Conservation (phyloP, 371 early-diverging fungal genomes). For the Mortierella sp. region DNA sequence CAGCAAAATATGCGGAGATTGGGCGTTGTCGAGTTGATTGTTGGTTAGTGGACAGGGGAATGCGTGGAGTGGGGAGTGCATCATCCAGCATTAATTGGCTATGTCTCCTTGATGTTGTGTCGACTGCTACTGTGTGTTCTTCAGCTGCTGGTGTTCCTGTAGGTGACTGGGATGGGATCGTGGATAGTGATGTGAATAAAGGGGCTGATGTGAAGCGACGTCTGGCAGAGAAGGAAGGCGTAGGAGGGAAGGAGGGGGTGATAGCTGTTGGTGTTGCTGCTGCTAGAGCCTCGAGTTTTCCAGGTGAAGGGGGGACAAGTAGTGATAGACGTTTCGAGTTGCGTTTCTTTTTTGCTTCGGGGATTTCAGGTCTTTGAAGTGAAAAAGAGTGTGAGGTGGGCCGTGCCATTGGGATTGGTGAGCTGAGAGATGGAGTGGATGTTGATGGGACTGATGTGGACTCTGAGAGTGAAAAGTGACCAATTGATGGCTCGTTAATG, state of each 20-base stretch:
- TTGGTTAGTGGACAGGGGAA: constrained; percentile 7
- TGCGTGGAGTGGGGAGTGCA: constrained; percentile 32
- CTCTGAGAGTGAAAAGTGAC: constrained; percentile 6
- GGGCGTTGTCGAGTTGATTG: constrained; percentile 37
- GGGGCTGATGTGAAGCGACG: constrained; percentile 41
- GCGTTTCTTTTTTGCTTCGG: constrained; percentile 39
- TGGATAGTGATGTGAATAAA: constrained; percentile 25
- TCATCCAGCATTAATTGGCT: constrained; percentile 34
- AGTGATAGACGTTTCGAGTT: constrained; percentile 58
- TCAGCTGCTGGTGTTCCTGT: constrained; percentile 4
- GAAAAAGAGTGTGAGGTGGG: constrained; percentile 47
- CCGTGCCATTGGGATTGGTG: constrained; percentile 30
- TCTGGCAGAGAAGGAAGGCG: constrained; percentile 37
- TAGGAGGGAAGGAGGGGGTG: constrained; percentile 26
- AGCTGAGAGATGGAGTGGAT: constrained; percentile 16
- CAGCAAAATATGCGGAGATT: constrained; percentile 51
- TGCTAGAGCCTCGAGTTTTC: constrained; percentile 33
- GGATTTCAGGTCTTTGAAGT: constrained; percentile 27
- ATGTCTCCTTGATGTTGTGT: constrained; percentile 18
- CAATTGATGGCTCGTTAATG: too few relatives aligned
- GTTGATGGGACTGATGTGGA: constrained; percentile 15
- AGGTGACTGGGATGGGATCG: constrained; percentile 17
- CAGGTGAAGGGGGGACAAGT: constrained; percentile 51
- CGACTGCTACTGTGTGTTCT: background rate
- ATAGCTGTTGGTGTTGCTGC: constrained; percentile 14